Percentiles rank a stretch among this genome's conserved stretches.
phyloP scores from a whole-genome alignment of 805 yeast species.

The Candida morakotiae region DNA sequence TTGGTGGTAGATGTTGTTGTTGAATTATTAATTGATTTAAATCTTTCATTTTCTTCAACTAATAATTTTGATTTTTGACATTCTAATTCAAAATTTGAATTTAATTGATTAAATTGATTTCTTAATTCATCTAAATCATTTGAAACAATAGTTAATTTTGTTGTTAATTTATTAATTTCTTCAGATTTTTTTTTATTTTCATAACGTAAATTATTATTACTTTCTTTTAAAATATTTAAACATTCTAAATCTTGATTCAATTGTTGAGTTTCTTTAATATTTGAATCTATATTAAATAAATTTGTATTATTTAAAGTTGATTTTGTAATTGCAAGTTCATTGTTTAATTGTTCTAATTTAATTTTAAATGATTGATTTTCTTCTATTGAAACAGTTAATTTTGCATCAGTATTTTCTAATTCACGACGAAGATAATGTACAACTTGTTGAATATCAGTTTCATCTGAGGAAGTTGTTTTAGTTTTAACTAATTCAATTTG shows the following conservation, averaged over 20 bases:
- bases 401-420: conserved; percentile 64
- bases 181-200: conserved; percentile 33
- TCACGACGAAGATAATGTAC: conserved; percentile 66
- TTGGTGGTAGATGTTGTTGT: not conserved
- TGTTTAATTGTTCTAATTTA: conserved; percentile 40
- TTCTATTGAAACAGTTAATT: conserved; percentile 33
- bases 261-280: conserved; percentile 38
- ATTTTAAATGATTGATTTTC: conserved; percentile 54
- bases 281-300: conserved; percentile 19
- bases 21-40: conserved; percentile 9
- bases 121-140: conserved; percentile 44
- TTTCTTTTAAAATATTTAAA: conserved; percentile 60
- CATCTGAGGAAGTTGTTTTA: conserved; percentile 8
- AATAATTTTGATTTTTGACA: conserved; percentile 10
- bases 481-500: conserved; percentile 50
- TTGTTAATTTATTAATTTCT: conserved; percentile 34
- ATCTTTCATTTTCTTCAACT: conserved; percentile 18
- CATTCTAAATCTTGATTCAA: conserved; percentile 55
- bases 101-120: conserved; percentile 30
- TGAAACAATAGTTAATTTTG: conserved; percentile 25
- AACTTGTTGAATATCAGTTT: conserved; percentile 39
- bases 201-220: conserved; percentile 58
- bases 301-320: conserved; percentile 23
- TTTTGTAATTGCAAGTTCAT: conserved; percentile 45
- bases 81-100: conserved; percentile 13